Evolutionary conservation across 2,329 filamentous ascomycete genomes (phyloP), one percentile per base, ranked within the genome.

Genomic region (Dactylellina sp.): DNA sequence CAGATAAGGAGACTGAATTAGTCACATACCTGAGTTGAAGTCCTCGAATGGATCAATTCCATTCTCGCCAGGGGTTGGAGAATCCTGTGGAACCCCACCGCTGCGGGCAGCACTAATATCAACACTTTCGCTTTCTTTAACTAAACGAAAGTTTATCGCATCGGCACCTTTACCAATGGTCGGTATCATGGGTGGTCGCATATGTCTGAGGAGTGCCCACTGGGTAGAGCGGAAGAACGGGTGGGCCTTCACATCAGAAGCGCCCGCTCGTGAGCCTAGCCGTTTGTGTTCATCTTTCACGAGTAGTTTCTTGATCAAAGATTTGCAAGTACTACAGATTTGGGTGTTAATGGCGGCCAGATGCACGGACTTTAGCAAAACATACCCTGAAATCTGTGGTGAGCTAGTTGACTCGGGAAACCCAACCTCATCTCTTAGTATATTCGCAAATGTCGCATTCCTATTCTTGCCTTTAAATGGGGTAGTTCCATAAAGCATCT

Each of bases 381-480:
- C 92, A 83, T 86, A 97, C 94, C 94, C 96, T 68, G 93, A 96
- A 70, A 96, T 91, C 81, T 92, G 91, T 4, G 93, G 92, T 22
- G 89, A 86, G 35, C 91, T 91, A 25, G 89, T 87, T 77, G 95
- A 91, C 79, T 99, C 95, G 0, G 95, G 93, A 82, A 99, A 99
- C 4, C 92, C 91, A 75, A 97, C 95, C 77, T 99, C 95, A 81
- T 99, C 95, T 60, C 93, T 86, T 76, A 99, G 82, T 77, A 99
- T 99, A 80, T 98, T 99, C 75, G 93, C 94, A 83, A 99, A 99
- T 0, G 95, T 99, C 12, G 93, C 93, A 79, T 98, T 99, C 40
- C 95, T 88, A 82, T 97, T 99, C 87, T 99, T 98, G 78, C 95
- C 95, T 84, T 99, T 99, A 86, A 99, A 99, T 0, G 95, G 95